Evolutionary conservation across 805 yeast genomes (phyloP).

Genomic region (Metschnikowia borealis): DNA sequence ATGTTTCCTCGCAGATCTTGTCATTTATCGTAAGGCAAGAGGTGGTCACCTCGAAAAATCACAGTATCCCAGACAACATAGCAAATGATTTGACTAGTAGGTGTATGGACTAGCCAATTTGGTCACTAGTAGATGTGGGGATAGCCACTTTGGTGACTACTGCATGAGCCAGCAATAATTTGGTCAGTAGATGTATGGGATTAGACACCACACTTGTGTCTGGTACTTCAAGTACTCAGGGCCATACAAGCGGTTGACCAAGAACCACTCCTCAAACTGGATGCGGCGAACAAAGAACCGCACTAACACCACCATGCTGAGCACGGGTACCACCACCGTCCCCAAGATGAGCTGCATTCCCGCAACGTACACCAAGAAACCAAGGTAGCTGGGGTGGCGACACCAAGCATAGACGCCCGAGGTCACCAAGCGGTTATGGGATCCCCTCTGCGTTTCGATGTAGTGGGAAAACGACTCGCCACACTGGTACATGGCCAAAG

Average conservation of each 20-base stretch:
- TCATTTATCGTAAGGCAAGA: no score
- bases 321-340: constrained; percentile 20
- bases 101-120: no score
- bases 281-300: constrained; percentile 30
- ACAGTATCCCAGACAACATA: no score
- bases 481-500: constrained; percentile 29
- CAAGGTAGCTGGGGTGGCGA: constrained; percentile 39
- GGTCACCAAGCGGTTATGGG: constrained; percentile 23
- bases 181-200: constrained; percentile 24
- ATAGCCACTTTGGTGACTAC: no score
- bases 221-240: constrained; percentile 25
- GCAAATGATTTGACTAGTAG: no score
- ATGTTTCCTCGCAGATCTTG: no score
- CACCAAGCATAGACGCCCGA: constrained; percentile 27
- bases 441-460: constrained; percentile 13
- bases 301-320: constrained; percentile 17
- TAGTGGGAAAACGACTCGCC: constrained; percentile 35
- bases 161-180: no score
- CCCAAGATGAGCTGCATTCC: constrained; percentile 29
- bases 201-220: constrained; percentile 21
- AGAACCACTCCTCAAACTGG: constrained; percentile 32
- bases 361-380: constrained; percentile 31
- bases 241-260: constrained; percentile 25
- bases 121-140: no score
- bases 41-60: no score